Evolutionary conservation across 2,329 filamentous ascomycete genomes (phyloP).

Genomic region (Xylariaceae sp.): DNA sequence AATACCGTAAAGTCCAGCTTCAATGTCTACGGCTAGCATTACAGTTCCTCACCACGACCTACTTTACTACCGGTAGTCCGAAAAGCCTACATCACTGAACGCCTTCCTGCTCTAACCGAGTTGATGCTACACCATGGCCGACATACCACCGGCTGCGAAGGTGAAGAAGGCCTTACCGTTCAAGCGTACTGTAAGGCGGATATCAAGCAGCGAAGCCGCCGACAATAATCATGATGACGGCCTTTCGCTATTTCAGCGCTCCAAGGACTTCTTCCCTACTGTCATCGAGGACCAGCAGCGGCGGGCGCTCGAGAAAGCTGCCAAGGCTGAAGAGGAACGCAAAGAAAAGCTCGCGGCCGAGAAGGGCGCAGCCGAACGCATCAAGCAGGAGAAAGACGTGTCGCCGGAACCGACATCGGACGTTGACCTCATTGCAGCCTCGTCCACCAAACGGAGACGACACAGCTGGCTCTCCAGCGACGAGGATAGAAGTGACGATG

Average conservation of each 20-base stretch:
- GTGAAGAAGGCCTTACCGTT: slow-evolving; percentile 38
- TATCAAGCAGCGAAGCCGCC: slow-evolving; percentile 19
- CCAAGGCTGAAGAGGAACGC: slow-evolving; percentile 18
- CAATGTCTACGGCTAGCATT: too few species aligned
- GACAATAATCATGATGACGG: slow-evolving; percentile 28
- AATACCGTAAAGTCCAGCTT: too few species aligned
- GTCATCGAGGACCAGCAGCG: slow-evolving; percentile 33
- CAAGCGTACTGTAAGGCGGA: slow-evolving; percentile 39
- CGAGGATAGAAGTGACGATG: slow-evolving; percentile 6
- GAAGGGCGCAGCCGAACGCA: slow-evolving; percentile 3
- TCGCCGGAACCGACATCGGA: slow-evolving; percentile 5
- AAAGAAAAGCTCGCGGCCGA: slow-evolving; percentile 10
- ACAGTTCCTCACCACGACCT: too few species aligned
- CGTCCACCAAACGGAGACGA: slow-evolving; percentile 18
- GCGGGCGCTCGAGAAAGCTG: slow-evolving; percentile 16
- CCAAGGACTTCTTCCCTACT: slow-evolving; percentile 41
- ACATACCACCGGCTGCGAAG: slow-evolving; percentile 15
- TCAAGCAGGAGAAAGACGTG: slow-evolving; percentile 5
- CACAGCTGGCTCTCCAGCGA: slow-evolving; percentile 7
- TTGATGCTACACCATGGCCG: too few species aligned
- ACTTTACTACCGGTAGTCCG: too few species aligned
- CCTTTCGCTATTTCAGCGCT: slow-evolving; percentile 42
- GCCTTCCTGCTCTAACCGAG: too few species aligned
- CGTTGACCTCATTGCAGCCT: too few species aligned
- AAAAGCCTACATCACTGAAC: too few species aligned